Base-by-base conservation (phyloP, 352 stramenopile species). In the Globisporangium apiculatum region DNA sequence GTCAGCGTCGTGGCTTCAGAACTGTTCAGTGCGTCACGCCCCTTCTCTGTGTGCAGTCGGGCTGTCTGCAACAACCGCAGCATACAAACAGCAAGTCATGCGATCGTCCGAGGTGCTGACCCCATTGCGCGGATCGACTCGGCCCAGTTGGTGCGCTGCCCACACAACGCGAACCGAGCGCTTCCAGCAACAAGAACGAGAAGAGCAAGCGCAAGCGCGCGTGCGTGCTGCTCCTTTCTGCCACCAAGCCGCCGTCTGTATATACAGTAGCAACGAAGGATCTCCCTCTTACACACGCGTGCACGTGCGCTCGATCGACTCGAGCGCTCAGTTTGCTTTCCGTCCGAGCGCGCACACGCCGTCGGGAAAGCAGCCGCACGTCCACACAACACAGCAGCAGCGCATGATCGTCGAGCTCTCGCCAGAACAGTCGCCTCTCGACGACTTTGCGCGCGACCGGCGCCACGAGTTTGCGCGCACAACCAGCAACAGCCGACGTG, bases 331-430 rank as follows among this genome's bases (percentile, higher is more conserved):
- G 42, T 48, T 48, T 48, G 42, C 8, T 17, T 48, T 48, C 42
- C 42, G 51, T 57, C 31, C 15, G 17, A 57, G 51, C 36, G 18
- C 40, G 6, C 37, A 51, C 41, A 15, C 73, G 66, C 48, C 61
- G 62, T 60, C 60, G 38, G 66, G 57, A 35, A 65, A 58, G 42
- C 62, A 65, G 17, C 8, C 48, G 36, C 12, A 17, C 14, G 42
- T 17, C 10, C 10, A 31, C 42, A n/a, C 6, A 7, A 48, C 42
- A 48, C 38, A 55, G 61, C 12, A 48, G 48, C 15, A 47, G 37
- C 40, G 37, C 12, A 61, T 61, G 56, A 48, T 17, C 35, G 56
- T 53, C 48, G 55, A 61, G 48, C 6, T n/a, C 31, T 52, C 31
- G 14, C 43, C 53, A 5, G 43, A 14, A 42, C 31, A 45, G 11